Evolutionary conservation across 2,329 filamentous ascomycete species (phyloP), one percentile per base, ranked within the genome.

Genomic region (Raffaelea albimanens): DNA sequence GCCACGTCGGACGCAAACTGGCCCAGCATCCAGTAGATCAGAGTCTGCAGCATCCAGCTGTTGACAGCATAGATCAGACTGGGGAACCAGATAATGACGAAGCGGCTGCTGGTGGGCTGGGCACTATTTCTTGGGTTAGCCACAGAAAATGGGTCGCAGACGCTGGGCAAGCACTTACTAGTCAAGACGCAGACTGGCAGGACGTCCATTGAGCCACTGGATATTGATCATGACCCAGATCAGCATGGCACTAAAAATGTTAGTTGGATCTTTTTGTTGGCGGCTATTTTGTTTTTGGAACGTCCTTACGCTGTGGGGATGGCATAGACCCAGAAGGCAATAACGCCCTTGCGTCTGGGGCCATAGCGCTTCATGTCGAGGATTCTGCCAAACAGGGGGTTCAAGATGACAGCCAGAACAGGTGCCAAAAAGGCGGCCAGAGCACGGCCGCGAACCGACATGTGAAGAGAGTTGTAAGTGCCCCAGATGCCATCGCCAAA

Each of bases 221-320:
- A 43, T 18, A 10, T 47, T 43, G 45, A 47, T 39, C 31, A 43
- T 39, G 31, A 43, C 40, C 45, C 40, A 39, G 40, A 47, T 47
- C 20, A 47, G 40, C 40, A 43, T 39, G 21, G 39, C 19, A 5
- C 14, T 41, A 3, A n/a, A n/a, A n/a, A n/a, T n/a, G n/a, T n/a
- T n/a, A n/a, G n/a, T n/a, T n/a, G n/a, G n/a, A 5, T 13, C 5
- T 20, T 14, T 14, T 25, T 23, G 31, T 10, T n/a, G 20, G 39
- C 22, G n/a, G n/a, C n/a, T n/a, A n/a, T n/a, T n/a, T n/a, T n/a
- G n/a, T 33, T 38, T 23, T 38, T 36, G 31, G 13, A 5, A n/a
- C n/a, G n/a, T n/a, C n/a, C n/a, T n/a, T n/a, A n/a, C n/a, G n/a
- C n/a, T n/a, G 38, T n/a, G 11, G 45, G 45, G 3, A 46, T 16